Evolutionary conservation across 176 grass and related monocot species (phyloP), one percentile per base, ranked within the genome.

Genomic region (Carex myosuroides): DNA sequence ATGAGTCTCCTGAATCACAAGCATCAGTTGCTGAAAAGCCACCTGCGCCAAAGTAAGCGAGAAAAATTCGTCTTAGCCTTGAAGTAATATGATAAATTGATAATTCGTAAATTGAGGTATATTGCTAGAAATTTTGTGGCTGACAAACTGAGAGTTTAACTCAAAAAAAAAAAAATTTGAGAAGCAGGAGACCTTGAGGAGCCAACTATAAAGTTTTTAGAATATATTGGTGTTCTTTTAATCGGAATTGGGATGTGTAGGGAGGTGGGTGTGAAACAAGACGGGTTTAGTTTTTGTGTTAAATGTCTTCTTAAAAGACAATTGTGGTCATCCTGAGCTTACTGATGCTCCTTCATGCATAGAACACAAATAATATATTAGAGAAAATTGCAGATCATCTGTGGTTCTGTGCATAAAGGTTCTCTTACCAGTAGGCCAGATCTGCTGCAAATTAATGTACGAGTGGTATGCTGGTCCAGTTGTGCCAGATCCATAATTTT

Each of bases 21-120:
- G 81, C 81, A 9, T 83, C 81, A 16, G 81, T 66, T 11, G 62
- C 62, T 52, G 81, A 83, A 41, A 83, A 83, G 42, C 81, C 81
- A 6, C 29, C 66, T 74, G 53, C 79, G 6, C 64, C 55, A 14
- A 81, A 69, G 79, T 67, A 76, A 83, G 61, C 56, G 73, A 33
- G 22, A 57, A 57, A 13, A 10, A 17, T 18, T 78, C 13, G 73
- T 77, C 1, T 30, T 8, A 20, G 21, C 1, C 0, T 76, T 54
- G n/a, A 44, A 44, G 18, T 54, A 70, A 50, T 50, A 50, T 44
- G 2, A 29, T 54, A 8, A 50, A 50, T 50, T 8, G 26, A 57
- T 8, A 3, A 78, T 75, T 54, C 7, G 8, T 32, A 26, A 75
- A 77, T 77, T 77, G 12, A 77, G 73, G 73, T 55, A 14, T 30